Conservation (phyloP, 2,329 filamentous ascomycete species). For the Rutstroemia sp. region DNA sequence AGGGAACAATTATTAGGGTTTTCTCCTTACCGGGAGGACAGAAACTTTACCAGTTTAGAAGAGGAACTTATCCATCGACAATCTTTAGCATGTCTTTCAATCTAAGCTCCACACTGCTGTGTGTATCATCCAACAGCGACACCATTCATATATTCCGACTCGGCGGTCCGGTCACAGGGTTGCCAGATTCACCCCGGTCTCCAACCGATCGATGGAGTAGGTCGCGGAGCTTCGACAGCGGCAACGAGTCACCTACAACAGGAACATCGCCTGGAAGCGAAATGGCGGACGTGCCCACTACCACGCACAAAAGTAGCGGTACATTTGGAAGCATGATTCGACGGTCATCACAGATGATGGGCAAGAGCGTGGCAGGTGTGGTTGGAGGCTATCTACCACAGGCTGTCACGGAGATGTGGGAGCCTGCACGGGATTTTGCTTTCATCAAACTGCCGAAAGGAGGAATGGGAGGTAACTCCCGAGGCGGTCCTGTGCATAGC, state of each 20-base stretch:
- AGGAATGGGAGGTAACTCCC: slow-evolving; percentile 28
- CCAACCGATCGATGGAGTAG: slow-evolving; percentile 21
- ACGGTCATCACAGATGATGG: slow-evolving; percentile 91
- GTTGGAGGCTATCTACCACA: slow-evolving; percentile 88
- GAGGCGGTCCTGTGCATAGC: slow-evolving; percentile 60
- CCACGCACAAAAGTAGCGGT: slow-evolving; percentile 52
- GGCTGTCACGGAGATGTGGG: slow-evolving; percentile 96
- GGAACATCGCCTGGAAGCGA: slow-evolving; percentile 27
- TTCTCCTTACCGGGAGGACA: slow-evolving; percentile 87
- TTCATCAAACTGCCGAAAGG: slow-evolving; percentile 85
- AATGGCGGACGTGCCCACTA: slow-evolving; percentile 22
- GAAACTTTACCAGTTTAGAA: slow-evolving; percentile 92
- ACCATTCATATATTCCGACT: slow-evolving; percentile 96
- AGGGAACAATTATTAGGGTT: slow-evolving; percentile 93
- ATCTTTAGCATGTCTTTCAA: slow-evolving; percentile 99
- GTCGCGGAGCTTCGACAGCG: slow-evolving; percentile 46
- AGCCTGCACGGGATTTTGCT: slow-evolving; percentile 88
- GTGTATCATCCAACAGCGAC: slow-evolving; percentile 92
- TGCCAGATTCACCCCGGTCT: slow-evolving; percentile 29
- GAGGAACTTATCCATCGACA: slow-evolving; percentile 88
- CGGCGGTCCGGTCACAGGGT: slow-evolving; percentile 37
- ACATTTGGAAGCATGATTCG: slow-evolving; percentile 86
- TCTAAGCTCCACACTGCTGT: slow-evolving; percentile 82
- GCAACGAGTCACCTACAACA: slow-evolving; percentile 41
- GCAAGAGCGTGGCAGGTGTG: slow-evolving; percentile 78